These are phyloP conservation scores for Agrocybe chaxingu DNA, from an alignment of 768 basidiomycete genomes.

Conservation along the genomic window DNA sequence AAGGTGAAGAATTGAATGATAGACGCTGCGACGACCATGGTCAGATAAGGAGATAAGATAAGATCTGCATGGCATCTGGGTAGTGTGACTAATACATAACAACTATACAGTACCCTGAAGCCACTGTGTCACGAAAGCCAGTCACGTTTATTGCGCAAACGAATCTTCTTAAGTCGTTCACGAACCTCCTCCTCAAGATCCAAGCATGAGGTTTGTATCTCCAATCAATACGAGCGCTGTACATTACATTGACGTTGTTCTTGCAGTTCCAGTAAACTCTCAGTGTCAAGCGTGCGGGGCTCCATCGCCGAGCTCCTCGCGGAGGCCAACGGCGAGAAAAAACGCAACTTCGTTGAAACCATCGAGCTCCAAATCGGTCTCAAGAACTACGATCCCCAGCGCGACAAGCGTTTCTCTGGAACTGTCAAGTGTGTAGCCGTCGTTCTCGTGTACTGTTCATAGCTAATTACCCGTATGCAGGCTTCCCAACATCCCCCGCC, in stretches of 20 bases:
- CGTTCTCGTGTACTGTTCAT: slow-evolving; percentile 16
- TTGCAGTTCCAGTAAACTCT: slow-evolving; percentile 68
- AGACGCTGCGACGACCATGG: too few relatives aligned
- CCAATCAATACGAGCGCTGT: neutral
- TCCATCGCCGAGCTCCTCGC: slow-evolving; percentile 89
- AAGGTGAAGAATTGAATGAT: too few relatives aligned
- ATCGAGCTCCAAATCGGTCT: slow-evolving; percentile 95
- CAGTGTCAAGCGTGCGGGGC: slow-evolving; percentile 99
- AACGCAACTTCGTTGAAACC: slow-evolving; percentile 93
- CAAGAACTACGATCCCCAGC: slow-evolving; percentile 99
- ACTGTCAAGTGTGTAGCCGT: slow-evolving; percentile 73
- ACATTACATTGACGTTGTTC: neutral
- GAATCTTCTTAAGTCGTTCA: neutral
- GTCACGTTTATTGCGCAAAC: neutral
- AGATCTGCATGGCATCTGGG: too few relatives aligned
- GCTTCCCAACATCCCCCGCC: slow-evolving; percentile 95
- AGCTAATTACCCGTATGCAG: slow-evolving; percentile 33
- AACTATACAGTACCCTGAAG: slow-evolving; percentile 24
- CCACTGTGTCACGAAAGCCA: slow-evolving; percentile 1
- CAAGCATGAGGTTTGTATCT: slow-evolving; percentile 24
- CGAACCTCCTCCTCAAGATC: slow-evolving; percentile 16
- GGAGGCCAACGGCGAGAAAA: slow-evolving; percentile 83
- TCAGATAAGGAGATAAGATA: too few relatives aligned
- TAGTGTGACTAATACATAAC: slow-evolving; percentile 11
- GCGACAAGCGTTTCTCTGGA: slow-evolving; percentile 99